Evolutionary conservation across 306 rosid species (phyloP).

Genomic region (Lathyrus aphaca): DNA sequence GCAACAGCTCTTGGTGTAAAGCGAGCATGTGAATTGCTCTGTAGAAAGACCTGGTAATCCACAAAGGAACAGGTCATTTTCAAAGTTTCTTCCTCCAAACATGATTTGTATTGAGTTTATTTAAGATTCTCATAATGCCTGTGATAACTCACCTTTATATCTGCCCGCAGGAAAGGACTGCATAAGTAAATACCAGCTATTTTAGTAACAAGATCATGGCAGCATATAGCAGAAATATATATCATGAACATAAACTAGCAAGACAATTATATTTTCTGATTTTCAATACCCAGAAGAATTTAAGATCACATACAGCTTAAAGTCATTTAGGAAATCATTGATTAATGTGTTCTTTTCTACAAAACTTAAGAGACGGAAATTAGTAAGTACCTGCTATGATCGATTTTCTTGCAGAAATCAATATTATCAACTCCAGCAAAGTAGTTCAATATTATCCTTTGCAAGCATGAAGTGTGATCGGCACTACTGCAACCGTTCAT

Average conservation of each 20-base stretch:
- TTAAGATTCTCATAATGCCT: slow-evolving; percentile 32
- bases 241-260: not conserved
- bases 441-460: slow-evolving; percentile 69
- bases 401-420: slow-evolving; percentile 60
- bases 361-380: slow-evolving; percentile 23
- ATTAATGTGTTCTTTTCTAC: slow-evolving; percentile 14
- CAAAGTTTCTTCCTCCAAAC: slow-evolving; percentile 18
- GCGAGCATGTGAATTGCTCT: slow-evolving; percentile 76
- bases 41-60: slow-evolving; percentile 76
- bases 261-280: not conserved
- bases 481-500: slow-evolving; percentile 60
- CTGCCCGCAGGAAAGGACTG: slow-evolving; percentile 92
- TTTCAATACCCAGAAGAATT: slow-evolving; percentile 17
- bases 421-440: slow-evolving; percentile 59
- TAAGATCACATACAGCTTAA: slow-evolving; percentile 17
- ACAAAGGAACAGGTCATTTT: slow-evolving; percentile 36
- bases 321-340: slow-evolving; percentile 10
- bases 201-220: slow-evolving; percentile 46
- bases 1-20: slow-evolving; percentile 95
- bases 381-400: slow-evolving; percentile 70
- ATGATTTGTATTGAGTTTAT: slow-evolving; percentile 21
- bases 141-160: slow-evolving; percentile 70
- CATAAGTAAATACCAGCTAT: slow-evolving; percentile 49
- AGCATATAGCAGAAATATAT: slow-evolving; percentile 28
- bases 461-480: slow-evolving; percentile 82